A percentile compares a stretch with the other conserved stretches of the same genome.
phyloP scores from a whole-genome alignment of 2,329 filamentous ascomycete genomes.

The Colletotrichum filicis region DNA sequence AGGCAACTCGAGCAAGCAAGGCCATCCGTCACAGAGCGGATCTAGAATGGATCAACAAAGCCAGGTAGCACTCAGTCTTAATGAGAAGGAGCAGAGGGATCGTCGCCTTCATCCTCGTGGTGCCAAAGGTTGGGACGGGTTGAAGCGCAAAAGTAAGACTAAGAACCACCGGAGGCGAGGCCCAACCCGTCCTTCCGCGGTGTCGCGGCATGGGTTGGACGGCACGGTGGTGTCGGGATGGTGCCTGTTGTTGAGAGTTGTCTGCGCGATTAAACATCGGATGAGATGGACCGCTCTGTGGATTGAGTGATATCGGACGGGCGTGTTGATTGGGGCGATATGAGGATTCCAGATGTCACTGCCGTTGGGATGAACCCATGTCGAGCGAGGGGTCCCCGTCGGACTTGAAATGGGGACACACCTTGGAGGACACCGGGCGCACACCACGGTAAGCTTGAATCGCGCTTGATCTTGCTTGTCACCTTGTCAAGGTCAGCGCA shows the following conservation, averaged over 20 bases:
- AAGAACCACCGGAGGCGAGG: neutral
- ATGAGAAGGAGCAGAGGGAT: constrained; percentile 22
- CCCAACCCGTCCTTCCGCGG: constrained; percentile 28
- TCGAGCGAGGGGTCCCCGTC: neutral
- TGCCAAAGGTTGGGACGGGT: neutral
- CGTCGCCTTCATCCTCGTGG: neutral
- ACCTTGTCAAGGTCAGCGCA: constrained; percentile 2
- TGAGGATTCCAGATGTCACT: constrained; percentile 4
- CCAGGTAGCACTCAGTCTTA: constrained; percentile 5
- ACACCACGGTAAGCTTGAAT: constrained; percentile 26
- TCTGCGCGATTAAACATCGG: constrained; percentile 34
- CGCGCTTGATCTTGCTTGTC: neutral
- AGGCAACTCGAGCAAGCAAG: constrained; percentile 4
- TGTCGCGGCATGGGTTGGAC: constrained; percentile 13
- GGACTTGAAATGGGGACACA: constrained; percentile 5
- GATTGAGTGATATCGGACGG: neutral
- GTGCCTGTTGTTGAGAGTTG: neutral
- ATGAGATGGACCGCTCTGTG: constrained; percentile 20
- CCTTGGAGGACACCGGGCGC: neutral
- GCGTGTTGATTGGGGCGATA: constrained; percentile 20
- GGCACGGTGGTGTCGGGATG: constrained; percentile 21
- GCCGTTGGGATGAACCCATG: constrained; percentile 17
- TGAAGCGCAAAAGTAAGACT: neutral
- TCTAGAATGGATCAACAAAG: constrained; percentile 17
- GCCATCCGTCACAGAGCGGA: constrained; percentile 4